A percentile compares a stretch with the other conserved stretches of the same genome.
Evolutionary conservation across 768 basidiomycete species (phyloP).

Genomic region (Mycena latifolia): DNA sequence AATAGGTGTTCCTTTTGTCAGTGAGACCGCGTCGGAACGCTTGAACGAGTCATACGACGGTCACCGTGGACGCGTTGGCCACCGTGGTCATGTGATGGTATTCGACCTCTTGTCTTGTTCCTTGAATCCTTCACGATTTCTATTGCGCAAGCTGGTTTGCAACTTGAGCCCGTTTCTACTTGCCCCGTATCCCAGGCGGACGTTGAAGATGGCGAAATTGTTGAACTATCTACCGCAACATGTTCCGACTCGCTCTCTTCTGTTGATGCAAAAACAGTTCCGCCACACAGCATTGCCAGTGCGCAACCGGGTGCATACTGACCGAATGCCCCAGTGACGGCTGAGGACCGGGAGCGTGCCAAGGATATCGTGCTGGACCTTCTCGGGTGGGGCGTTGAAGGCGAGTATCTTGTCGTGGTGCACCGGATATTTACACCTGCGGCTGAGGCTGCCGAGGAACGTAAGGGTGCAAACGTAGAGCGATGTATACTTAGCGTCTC

Average conservation of each 20-base stretch:
- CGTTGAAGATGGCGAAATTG: conserved; percentile 3
- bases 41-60: too few relatives aligned
- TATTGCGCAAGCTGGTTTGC: not conserved
- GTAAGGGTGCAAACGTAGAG: not conserved
- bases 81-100: not conserved
- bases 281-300: not conserved
- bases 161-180: not conserved
- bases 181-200: not conserved
- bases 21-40: too few relatives aligned
- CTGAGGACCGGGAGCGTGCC: conserved; percentile 55
- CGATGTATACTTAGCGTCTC: too few relatives aligned
- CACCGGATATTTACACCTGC: conserved; percentile 58
- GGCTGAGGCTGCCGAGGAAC: conserved; percentile 35
- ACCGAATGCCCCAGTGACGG: conserved; percentile 50
- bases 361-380: conserved; percentile 65
- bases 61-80: too few relatives aligned
- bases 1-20: too few relatives aligned
- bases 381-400: conserved; percentile 66
- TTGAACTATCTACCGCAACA: not conserved
- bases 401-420: conserved; percentile 58
- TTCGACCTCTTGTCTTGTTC: not conserved
- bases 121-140: not conserved
- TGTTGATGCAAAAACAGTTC: too few relatives aligned
- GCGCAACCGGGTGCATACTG: not conserved
- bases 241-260: too few relatives aligned